Conservation (phyloP, 805 yeast species). For the Cyberlindnera euphorbiiphila region DNA sequence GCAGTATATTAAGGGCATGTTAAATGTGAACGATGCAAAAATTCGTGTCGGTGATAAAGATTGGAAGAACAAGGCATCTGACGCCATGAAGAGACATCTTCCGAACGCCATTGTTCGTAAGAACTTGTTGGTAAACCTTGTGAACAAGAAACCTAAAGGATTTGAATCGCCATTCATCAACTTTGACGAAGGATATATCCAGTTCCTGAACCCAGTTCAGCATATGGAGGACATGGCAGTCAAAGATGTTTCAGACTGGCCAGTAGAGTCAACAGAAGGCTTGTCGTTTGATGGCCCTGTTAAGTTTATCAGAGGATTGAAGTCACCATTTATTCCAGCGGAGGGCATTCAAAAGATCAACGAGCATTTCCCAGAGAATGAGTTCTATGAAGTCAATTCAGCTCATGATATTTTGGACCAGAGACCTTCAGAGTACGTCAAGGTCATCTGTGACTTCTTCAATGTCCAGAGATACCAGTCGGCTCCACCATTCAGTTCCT, state of each 20-base stretch:
- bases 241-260: conserved; percentile 33
- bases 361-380: conserved; percentile 27
- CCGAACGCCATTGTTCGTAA: conserved; percentile 56
- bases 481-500: conserved; percentile 13
- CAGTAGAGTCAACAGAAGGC: conserved; percentile 24
- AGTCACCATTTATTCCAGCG: conserved; percentile 25
- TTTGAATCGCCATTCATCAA: conserved; percentile 27
- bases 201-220: conserved; percentile 33
- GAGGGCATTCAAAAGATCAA: conserved; percentile 22
- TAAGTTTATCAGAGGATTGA: conserved; percentile 25
- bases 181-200: conserved; percentile 25
- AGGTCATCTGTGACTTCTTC: conserved; percentile 28
- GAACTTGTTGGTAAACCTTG: conserved; percentile 38
- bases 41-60: conserved; percentile 28
- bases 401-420: conserved; percentile 40
- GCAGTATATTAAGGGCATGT: conserved; percentile 40
- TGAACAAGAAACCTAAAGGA: conserved; percentile 28
- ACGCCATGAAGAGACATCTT: conserved; percentile 87
- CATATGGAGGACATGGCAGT: conserved; percentile 28
- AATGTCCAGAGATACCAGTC: conserved; percentile 19
- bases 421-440: conserved; percentile 33
- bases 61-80: conserved; percentile 84
- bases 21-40: conserved; percentile 71
- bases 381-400: conserved; percentile 25
- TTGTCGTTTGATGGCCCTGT: conserved; percentile 22